Conservation (phyloP, 768 basidiomycete genomes). For the Agrocybe pediades region DNA sequence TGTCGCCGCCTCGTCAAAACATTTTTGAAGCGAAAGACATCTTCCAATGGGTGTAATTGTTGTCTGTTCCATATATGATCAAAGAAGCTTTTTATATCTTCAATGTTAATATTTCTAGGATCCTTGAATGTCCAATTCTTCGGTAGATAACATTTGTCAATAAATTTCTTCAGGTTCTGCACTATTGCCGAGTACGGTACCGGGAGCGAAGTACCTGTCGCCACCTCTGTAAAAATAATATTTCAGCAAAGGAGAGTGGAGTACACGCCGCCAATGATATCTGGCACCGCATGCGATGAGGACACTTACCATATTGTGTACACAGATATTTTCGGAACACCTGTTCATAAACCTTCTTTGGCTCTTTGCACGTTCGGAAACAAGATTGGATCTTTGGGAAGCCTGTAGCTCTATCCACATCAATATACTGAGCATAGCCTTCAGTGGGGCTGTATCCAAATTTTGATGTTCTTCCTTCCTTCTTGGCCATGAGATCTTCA, state of each 20-base stretch:
- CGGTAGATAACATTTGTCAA: not conserved
- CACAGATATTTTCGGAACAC: not conserved
- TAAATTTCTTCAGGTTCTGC: not conserved
- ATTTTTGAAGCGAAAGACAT: not conserved
- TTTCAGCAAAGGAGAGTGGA: not conserved
- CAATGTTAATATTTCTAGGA: not conserved
- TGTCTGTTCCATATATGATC: not conserved
- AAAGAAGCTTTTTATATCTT: not conserved
- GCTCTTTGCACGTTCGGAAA: not conserved
- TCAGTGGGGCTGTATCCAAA: not conserved
- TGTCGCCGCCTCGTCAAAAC: not conserved
- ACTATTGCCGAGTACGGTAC: not conserved
- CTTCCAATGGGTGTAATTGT: not conserved
- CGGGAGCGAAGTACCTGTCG: not conserved
- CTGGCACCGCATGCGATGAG: not conserved
- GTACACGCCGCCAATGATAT: no score
- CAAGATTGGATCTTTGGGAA: not conserved
- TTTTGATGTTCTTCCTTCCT: not conserved
- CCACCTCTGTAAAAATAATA: not conserved
- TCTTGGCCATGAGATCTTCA: not conserved
- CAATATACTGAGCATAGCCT: not conserved
- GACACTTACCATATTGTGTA: not conserved
- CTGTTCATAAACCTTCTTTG: not conserved
- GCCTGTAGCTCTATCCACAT: not conserved
- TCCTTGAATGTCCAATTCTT: not conserved